Evolutionary conservation across 208 protist genomes (phyloP), one percentile per base, ranked within the genome.

Genomic region (Acanthamoeba divionensis): DNA sequence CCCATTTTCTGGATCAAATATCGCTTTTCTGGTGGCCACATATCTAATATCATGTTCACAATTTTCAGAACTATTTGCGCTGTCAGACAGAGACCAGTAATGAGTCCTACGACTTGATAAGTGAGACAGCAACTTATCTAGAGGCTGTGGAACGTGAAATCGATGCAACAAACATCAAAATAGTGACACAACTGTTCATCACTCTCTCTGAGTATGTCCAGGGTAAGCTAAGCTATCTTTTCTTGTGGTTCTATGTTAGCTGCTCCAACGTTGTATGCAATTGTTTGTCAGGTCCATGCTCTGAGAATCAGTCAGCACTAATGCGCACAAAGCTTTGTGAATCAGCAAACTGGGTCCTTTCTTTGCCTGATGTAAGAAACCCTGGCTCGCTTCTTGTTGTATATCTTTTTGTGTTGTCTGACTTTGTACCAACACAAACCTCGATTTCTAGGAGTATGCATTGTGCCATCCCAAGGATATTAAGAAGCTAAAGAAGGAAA

Each of bases 251-350:
- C n/a, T n/a, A n/a, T 57, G 18, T n/a, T 57, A 24, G 52, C 52
- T 57, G 52, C n/a, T 15, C 18, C 52, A 15, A 24, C n/a, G 15
- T 24, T n/a, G 15, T n/a, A 57, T n/a, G 15, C n/a, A 57, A 57
- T 57, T n/a, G n/a, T 57, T 24, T n/a, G n/a, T n/a, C 10, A 75
- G 73, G 77, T 45, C 77, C 77, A 3, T 87, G 77, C 36, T 13
- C 29, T 8, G 77, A 66, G 54, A 87, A 87, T 18, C 77, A 87
- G 77, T 26, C 38, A 21, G 77, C 77, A 8, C 52, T 87, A 36
- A 87, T 87, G 55, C n/a, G 77, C 33, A 87, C 77, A 33, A 87
- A 87, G 54, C 77, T 87, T 8, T n/a, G 31, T 10, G 73, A 82
- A 36, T 62, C 45, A n/a, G 73, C 48, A 12, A 82, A 82, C 44